Evolutionary conservation across 306 rosid genomes (phyloP), one percentile per base, ranked within the genome.

Genomic region (Boehmeria nivea): DNA sequence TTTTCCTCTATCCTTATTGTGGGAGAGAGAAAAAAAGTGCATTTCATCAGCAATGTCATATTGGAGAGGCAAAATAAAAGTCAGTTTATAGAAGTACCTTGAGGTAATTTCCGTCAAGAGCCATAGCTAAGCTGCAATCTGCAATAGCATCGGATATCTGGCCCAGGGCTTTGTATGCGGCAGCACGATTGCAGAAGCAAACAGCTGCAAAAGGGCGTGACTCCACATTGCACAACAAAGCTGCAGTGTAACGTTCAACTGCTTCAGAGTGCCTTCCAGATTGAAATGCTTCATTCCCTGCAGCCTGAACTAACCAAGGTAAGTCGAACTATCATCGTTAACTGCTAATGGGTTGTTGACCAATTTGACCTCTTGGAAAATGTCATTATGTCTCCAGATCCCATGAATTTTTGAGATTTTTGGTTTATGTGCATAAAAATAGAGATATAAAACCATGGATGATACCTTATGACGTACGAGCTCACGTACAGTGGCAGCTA

Each of bases 221-320:
- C 79, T 87, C 96, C 44, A 74, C 79, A 74, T 81, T 84, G 64
- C 78, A 91, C 23, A 84, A 83, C 76, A 91, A 75, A 73, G 94
- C 93, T 72, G 81, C 69, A 43, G 89, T 70, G 66, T 87, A 91
- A 62, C 72, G 83, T 54, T 91, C 96, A 69, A 91, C 84, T 49
- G 99, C 99, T 65, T 85, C 93, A 22, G 80, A 47, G 58, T 78
- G 81, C 66, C 83, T 76, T 64, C 99, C 95, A 17, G 75, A 82
- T 74, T 83, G 96, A 85, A 81, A 91, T 58, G 99, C 99, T 78
- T 88, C 94, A 83, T 91, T 91, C 57, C 99, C 99, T 57, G 94
- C 89, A 63, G 78, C 69, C 99, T 91, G 66, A 9, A 51, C 39
- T 15, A 27, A 13, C 18, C 59, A 54, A 54, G 17, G 39, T 17